Evolutionary conservation across 352 stramenopile genomes (phyloP), one percentile per base, ranked within the genome.

Genomic region (Phytophthora fragariae): DNA sequence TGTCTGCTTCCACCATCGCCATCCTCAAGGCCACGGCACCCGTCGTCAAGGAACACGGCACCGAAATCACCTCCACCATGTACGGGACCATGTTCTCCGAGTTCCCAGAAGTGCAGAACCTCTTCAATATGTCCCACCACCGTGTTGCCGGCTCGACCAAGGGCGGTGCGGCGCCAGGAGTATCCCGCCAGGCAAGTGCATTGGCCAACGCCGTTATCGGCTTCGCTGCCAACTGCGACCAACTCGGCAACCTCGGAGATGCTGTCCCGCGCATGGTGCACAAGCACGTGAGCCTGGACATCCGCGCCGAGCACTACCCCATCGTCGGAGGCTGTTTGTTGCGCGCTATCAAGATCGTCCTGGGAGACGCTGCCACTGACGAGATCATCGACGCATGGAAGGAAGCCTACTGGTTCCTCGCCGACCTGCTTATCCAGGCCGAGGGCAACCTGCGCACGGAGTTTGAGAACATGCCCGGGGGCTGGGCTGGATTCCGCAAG

Each of bases 111-210:
- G 80, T 92, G 57, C 69, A 80, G 29, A 79, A 84, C 62, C 82
- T 92, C 65, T 93, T 93, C 82, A 93, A 93, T 79, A 83, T 85
- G 71, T 81, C 76, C 11, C 84, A 93, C 75, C 86, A 93, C 58
- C 71, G 70, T 44, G 77, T 89, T 17, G 75, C 72, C 56, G 79
- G 77, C 15, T 63, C 84, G 8, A 83, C 65, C 39, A 70, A 76
- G 33, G 67, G 67, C 1, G 62, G 67, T 3, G 72, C 72, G 2
- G 66, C 72, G 1, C 17, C 61, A 3, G 62, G 67, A 31, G 72
- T 79, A 0, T 80, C 83, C 7, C 79, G 80, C n/a, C 86, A 92
- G 68, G 73, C 86, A 14, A 77, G 69, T 1, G 56, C 84, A 11
- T 80, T 93, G 11, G 73, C 86, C 5, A 82, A 90, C 46, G 83